phyloP scores from a whole-genome alignment of 192 early-diverging fungal species.

The Lobosporangium transversale region DNA sequence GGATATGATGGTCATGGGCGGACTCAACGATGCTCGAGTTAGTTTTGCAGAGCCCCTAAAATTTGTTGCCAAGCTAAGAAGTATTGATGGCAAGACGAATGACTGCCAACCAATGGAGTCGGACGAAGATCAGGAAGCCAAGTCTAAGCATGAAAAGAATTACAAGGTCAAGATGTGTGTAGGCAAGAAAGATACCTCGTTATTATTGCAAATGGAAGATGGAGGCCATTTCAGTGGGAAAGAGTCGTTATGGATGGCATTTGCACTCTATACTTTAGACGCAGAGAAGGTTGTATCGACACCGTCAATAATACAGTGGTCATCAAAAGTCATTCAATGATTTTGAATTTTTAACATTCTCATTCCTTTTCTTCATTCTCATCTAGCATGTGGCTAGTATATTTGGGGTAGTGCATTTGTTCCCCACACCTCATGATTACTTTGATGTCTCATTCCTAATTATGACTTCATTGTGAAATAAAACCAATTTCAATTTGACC shows the following conservation, averaged over 20 bases:
- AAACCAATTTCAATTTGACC: too few relatives aligned
- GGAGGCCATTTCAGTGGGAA: constrained; percentile 36
- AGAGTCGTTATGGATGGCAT: constrained; percentile 48
- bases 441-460: too few relatives aligned
- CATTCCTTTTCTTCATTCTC: too few relatives aligned
- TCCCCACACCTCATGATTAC: too few relatives aligned
- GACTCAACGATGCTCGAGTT: constrained; percentile 24
- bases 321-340: too few relatives aligned
- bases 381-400: too few relatives aligned
- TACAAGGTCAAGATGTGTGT: constrained; percentile 21
- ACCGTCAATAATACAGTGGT: neutral
- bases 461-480: too few relatives aligned
- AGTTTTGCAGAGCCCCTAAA: constrained; percentile 49
- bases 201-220: constrained; percentile 42
- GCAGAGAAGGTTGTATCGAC: constrained; percentile 4
- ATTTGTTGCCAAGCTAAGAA: constrained; percentile 45
- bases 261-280: constrained; percentile 37
- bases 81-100: constrained; percentile 44
- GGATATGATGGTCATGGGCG: constrained; percentile 44
- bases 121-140: constrained; percentile 4
- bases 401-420: too few relatives aligned
- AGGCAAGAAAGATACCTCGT: constrained; percentile 33
- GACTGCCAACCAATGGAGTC: constrained; percentile 18
- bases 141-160: neutral
- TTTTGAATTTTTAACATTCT: too few relatives aligned